phyloP scores from a whole-genome alignment of 2,329 filamentous ascomycete genomes.

The Calonectria fujianensis region DNA sequence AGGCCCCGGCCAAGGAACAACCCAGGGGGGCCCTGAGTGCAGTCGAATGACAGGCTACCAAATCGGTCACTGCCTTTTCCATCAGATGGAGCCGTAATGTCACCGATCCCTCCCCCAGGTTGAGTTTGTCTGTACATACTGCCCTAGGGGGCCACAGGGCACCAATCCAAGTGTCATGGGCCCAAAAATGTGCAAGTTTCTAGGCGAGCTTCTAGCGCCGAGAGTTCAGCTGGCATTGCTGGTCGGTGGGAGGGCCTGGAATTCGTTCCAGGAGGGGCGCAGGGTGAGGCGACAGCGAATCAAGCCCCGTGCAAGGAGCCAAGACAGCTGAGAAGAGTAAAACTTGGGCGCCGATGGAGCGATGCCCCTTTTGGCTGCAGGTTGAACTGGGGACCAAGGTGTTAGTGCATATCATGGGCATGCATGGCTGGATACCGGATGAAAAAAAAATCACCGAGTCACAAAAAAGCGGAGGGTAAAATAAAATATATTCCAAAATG shows the following conservation, averaged over 20 bases:
- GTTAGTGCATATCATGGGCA: conserved; percentile 40
- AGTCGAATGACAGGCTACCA: conserved; percentile 27
- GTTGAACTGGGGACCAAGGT: conserved; percentile 29
- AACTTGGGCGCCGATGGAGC: conserved; percentile 35
- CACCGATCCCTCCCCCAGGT: conserved; percentile 13
- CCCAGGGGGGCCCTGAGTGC: conserved; percentile 26
- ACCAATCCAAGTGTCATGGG: conserved; percentile 14
- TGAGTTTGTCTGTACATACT: conserved; percentile 2
- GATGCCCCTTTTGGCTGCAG: conserved; percentile 43
- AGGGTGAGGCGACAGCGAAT: conserved; percentile 28
- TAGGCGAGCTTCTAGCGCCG: conserved; percentile 37
- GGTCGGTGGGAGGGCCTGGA: conserved; percentile 22
- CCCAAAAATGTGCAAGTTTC: conserved; percentile 22
- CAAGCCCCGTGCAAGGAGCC: conserved; percentile 31
- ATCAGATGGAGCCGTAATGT: conserved; percentile 15
- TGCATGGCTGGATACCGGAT: conserved; percentile 33
- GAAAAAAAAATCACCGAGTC: conserved; percentile 5
- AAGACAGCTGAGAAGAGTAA: conserved; percentile 39
- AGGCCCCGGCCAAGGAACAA: conserved; percentile 35
- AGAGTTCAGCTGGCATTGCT: conserved; percentile 34
- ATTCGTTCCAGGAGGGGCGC: conserved; percentile 11
- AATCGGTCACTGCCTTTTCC: conserved; percentile 26
- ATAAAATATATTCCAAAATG: neutral
- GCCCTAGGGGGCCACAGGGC: neutral
- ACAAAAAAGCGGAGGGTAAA: neutral